Evolutionary conservation across 2,329 filamentous ascomycete species (phyloP).

Genomic region (Fusarium sp.): DNA sequence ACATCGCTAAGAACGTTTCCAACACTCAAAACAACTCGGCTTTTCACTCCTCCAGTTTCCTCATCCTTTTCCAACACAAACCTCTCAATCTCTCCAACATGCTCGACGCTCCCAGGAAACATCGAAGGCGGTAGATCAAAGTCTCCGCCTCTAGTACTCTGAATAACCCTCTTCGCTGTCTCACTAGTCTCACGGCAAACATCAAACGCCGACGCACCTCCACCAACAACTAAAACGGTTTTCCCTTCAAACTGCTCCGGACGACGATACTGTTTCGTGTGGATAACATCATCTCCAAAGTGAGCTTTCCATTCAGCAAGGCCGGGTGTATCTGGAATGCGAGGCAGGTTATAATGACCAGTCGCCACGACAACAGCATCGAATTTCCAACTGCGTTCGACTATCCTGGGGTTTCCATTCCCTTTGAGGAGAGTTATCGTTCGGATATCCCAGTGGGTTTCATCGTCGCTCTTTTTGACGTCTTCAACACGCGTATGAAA

Average conservation of each 20-base stretch:
- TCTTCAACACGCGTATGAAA: conserved; percentile 69
- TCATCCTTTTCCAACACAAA: conserved; percentile 46
- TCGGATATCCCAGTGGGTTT: conserved; percentile 59
- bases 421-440: conserved; percentile 54
- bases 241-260: conserved; percentile 66
- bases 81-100: conserved; percentile 60
- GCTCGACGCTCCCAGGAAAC: conserved; percentile 61
- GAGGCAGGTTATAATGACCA: conserved; percentile 73
- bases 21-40: conserved; percentile 61
- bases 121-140: conserved; percentile 66
- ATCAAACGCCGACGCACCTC: conserved; percentile 55
- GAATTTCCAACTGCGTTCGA: conserved; percentile 54
- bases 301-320: conserved; percentile 64
- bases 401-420: conserved; percentile 32
- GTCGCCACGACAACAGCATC: conserved; percentile 73
- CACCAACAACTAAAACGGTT: conserved; percentile 62
- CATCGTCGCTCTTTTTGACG: conserved; percentile 54
- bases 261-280: conserved; percentile 77
- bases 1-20: conserved; percentile 63
- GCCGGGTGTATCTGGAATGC: conserved; percentile 68
- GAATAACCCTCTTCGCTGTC: conserved; percentile 52
- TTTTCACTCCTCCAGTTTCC: conserved; percentile 50
- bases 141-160: conserved; percentile 64
- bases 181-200: conserved; percentile 52
- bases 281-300: conserved; percentile 64